These are phyloP conservation scores for Daldinia sp. DNA, from an alignment of 2,329 filamentous ascomycete species.

Conservation along the genomic window DNA sequence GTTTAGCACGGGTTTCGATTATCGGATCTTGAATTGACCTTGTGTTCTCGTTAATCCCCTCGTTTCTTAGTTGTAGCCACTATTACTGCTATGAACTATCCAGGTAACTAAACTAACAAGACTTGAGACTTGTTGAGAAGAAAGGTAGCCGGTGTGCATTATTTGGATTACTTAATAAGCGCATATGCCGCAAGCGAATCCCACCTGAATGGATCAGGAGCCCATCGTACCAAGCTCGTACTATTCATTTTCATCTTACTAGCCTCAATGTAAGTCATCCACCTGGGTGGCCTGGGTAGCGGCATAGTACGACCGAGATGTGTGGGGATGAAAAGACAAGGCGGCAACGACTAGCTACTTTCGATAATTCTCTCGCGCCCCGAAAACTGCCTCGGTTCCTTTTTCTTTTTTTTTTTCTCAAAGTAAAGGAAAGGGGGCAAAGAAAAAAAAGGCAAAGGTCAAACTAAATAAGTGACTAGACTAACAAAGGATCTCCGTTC, in stretches of 20 bases:
- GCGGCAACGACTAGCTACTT: conserved; percentile 16
- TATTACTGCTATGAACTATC: too few relatives aligned
- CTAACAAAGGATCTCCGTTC: conserved; percentile 6
- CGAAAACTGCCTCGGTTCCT: conserved; percentile 23
- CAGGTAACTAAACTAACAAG: too few relatives aligned
- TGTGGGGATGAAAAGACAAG: conserved; percentile 32
- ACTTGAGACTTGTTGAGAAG: not conserved
- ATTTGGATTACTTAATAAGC: conserved; percentile 33
- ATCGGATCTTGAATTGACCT: too few relatives aligned
- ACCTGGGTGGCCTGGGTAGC: conserved; percentile 28
- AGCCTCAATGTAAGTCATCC: conserved; percentile 39
- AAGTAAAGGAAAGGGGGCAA: not conserved
- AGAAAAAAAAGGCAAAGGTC: not conserved
- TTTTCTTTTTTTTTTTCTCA: not conserved
- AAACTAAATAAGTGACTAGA: not conserved
- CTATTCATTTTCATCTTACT: conserved; percentile 36
- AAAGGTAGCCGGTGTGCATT: conserved; percentile 20
- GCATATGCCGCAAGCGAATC: conserved; percentile 32
- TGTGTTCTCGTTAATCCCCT: not conserved
- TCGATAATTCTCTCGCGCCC: conserved; percentile 12
- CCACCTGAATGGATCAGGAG: conserved; percentile 32
- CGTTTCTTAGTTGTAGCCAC: not conserved
- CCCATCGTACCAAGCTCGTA: conserved; percentile 37
- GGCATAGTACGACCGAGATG: conserved; percentile 38
- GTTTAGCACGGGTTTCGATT: too few relatives aligned